Evolutionary conservation across 2,329 filamentous ascomycete species (phyloP), one percentile per base, ranked within the genome.

Genomic region (Botrytis sinoallii): DNA sequence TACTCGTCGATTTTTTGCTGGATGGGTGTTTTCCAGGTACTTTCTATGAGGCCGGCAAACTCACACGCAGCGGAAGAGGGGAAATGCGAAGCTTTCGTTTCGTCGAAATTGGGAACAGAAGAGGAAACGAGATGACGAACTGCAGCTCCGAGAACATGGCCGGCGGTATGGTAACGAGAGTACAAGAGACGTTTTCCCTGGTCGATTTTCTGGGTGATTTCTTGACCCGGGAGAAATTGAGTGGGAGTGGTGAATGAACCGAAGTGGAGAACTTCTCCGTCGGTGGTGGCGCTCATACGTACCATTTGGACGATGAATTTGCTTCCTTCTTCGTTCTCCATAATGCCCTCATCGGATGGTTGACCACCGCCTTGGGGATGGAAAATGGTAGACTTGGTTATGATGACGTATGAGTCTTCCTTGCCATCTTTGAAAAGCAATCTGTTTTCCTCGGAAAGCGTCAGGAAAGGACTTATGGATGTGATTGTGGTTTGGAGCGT

Each of bases 361-460:
- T 94, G 92, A 12, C 92, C 92, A 74, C 92, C 92, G 32, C 92
- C 92, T 81, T 94, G 92, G 0, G 90, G 89, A 75, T 94, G 90
- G 82, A 94, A 94, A 75, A 93, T 90, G n/a, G 92, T 93, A 65
- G 87, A 82, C 2, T 87, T 84, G 0, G 89, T 91, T 9, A 89
- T 85, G 32, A 93, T 81, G n/a, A 89, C 86, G 78, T 86, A 85
- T 76, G 88, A 85, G 2, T 85, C 80, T 8, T 86, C 84, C 14
- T 80, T 80, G 7, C 83, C 85, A 20, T 86, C 82, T 79, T 92
- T 92, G 84, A 90, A 90, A 16, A 92, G 85, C 10, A 82, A 40
- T 69, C 75, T 76, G 52, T 80, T 73, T 14, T 72, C 72, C 35
- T 74, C 71, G 16, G 73, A 60, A 29, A 80, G 78, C 22, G 75